Percentiles rank a stretch among this genome's conserved stretches.
These are phyloP conservation scores for Fusarium longipes DNA, from an alignment of 2,329 filamentous ascomycete species.

Conservation along the genomic window DNA sequence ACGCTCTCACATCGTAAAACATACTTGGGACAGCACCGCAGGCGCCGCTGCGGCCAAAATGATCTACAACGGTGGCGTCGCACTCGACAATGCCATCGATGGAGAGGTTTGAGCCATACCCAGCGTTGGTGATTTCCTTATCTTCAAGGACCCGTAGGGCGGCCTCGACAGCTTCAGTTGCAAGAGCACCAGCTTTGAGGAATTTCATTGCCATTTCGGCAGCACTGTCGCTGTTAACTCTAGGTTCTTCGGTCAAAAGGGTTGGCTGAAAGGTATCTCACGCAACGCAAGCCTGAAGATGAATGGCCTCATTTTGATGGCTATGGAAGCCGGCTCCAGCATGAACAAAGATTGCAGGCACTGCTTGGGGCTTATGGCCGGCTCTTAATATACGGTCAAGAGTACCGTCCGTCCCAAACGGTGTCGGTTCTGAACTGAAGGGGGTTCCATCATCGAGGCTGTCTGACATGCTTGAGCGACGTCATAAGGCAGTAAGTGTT, in stretches of 20 bases:
- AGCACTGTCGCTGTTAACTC: slow-evolving; percentile 67
- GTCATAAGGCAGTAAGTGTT: slow-evolving; percentile 38
- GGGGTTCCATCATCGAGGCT: slow-evolving; percentile 44
- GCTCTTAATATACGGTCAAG: slow-evolving; percentile 55
- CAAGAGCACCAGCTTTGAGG: slow-evolving; percentile 80
- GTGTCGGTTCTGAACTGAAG: slow-evolving; percentile 61
- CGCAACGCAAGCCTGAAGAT: slow-evolving; percentile 89
- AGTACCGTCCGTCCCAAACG: slow-evolving; percentile 57
- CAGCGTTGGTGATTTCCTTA: slow-evolving; percentile 94
- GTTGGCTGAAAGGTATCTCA: slow-evolving; percentile 59
- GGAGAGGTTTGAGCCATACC: slow-evolving; percentile 93
- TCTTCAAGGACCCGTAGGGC: slow-evolving; percentile 91
- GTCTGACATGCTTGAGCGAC: slow-evolving; percentile 48
- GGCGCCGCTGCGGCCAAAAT: slow-evolving; percentile 89
- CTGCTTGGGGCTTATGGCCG: slow-evolving; percentile 49
- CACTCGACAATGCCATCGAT: slow-evolving; percentile 93
- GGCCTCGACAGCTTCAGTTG: slow-evolving; percentile 89
- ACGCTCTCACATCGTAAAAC: slow-evolving; percentile 51
- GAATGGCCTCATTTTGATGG: slow-evolving; percentile 82
- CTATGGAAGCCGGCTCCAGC: slow-evolving; percentile 96
- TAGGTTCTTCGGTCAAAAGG: not conserved
- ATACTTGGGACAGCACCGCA: slow-evolving; percentile 90
- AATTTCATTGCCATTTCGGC: slow-evolving; percentile 85
- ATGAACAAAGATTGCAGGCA: slow-evolving; percentile 90
- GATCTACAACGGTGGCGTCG: slow-evolving; percentile 93